phyloP scores from a whole-genome alignment of 345 rosid genomes.

The Luvunga scandens region DNA sequence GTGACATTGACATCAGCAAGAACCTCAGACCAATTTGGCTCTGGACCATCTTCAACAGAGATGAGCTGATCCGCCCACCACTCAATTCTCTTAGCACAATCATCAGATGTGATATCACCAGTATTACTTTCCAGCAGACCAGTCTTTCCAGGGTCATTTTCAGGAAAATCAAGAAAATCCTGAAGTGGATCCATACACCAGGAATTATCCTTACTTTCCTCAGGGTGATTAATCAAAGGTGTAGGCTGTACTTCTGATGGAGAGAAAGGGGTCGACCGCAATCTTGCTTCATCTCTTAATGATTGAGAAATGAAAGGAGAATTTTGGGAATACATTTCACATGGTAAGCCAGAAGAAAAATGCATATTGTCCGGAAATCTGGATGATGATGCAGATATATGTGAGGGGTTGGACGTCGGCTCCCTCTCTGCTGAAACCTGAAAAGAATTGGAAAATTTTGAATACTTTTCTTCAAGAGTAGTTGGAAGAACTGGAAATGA shows the following conservation, averaged over 20 bases:
- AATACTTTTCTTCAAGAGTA: conserved; percentile 31
- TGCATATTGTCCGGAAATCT: conserved; percentile 30
- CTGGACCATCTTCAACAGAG: conserved; percentile 55
- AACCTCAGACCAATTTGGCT: conserved; percentile 68
- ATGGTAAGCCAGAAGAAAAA: conserved; percentile 31
- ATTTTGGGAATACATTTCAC: conserved; percentile 33
- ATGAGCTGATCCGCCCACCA: conserved; percentile 71
- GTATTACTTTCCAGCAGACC: conserved; percentile 41
- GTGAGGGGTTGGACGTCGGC: conserved; percentile 38
- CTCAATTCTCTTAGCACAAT: conserved; percentile 39
- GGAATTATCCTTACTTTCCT: conserved; percentile 41
- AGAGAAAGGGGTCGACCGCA: conserved; percentile 27
- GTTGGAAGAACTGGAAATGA: conserved; percentile 40
- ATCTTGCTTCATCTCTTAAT: conserved; percentile 27
- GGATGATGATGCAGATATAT: conserved; percentile 36
- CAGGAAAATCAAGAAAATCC: conserved; percentile 48
- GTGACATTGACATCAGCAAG: conserved; percentile 42
- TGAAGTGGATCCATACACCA: conserved; percentile 59
- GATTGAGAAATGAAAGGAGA: conserved; percentile 43
- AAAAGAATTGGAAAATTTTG: conserved; percentile 34
- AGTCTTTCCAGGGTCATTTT: conserved; percentile 38
- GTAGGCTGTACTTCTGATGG: conserved; percentile 34
- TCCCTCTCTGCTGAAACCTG: conserved; percentile 50
- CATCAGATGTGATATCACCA: conserved; percentile 37
- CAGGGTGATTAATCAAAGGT: conserved; percentile 26